phyloP scores from a whole-genome alignment of 1,139 yeast genomes.

The Saccharomyces pastorianus region DNA sequence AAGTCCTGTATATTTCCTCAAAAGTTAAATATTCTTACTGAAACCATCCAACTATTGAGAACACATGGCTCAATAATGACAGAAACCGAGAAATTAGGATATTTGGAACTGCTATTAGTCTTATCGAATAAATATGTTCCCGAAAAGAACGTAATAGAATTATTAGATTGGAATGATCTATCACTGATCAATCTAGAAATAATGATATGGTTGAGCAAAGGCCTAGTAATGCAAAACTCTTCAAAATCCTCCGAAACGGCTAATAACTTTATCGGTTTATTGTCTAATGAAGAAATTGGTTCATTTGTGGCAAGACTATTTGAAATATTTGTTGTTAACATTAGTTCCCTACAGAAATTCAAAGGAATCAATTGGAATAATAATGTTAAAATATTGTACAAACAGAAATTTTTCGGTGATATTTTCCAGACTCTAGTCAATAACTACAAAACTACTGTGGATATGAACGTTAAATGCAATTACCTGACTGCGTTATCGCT shows the following conservation, averaged over 20 bases:
- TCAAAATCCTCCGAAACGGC: conserved; percentile 38
- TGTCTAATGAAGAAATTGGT: conserved; percentile 33
- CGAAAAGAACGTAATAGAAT: conserved; percentile 11
- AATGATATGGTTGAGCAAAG: conserved; percentile 64
- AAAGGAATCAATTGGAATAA: conserved; percentile 46
- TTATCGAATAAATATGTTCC: conserved; percentile 44
- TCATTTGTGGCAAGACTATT: conserved; percentile 44
- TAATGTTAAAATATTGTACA: conserved; percentile 58
- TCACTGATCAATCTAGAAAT: conserved; percentile 39
- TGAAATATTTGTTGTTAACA: conserved; percentile 58
- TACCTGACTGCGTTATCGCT: conserved; percentile 60
- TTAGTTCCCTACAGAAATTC: conserved; percentile 48
- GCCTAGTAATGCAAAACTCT: conserved; percentile 54
- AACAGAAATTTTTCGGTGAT: conserved; percentile 64
- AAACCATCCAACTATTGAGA: conserved; percentile 14
- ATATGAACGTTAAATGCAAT: conserved; percentile 35
- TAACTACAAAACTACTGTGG: conserved; percentile 30
- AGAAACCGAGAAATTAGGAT: conserved; percentile 39
- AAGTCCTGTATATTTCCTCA: conserved; percentile 19
- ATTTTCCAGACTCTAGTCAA: conserved; percentile 44
- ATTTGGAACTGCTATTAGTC: conserved; percentile 51
- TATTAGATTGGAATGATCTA: conserved; percentile 11
- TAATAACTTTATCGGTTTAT: conserved; percentile 32
- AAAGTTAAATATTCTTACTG: conserved; percentile 9
- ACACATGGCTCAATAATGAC: conserved; percentile 2